Conservation (phyloP, 2,329 filamentous ascomycete species). For the Trichoderma cornu-damae region DNA sequence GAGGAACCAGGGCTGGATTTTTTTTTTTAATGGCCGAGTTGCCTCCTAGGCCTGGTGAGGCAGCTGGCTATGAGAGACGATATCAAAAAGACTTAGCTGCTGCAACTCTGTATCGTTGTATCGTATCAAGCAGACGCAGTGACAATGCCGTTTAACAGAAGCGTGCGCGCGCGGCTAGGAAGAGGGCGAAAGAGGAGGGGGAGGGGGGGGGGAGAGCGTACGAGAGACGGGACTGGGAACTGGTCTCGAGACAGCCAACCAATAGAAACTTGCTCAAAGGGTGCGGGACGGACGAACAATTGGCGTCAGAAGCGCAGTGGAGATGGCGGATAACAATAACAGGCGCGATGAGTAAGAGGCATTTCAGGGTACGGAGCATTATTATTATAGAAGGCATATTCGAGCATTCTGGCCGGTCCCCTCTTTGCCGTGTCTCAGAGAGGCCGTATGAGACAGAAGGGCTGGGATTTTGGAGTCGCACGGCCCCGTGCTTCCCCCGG, state of each 20-base stretch:
- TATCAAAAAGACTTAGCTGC: neutral
- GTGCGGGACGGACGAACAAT: conserved; percentile 10
- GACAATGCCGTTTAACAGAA: neutral
- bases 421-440: no score
- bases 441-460: no score
- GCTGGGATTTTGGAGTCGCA: neutral
- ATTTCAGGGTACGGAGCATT: no score
- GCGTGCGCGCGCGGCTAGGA: conserved; percentile 7
- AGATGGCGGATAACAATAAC: neutral
- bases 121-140: no score
- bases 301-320: neutral
- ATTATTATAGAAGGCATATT: no score
- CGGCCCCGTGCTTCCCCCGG: conserved; percentile 7
- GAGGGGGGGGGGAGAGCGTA: neutral
- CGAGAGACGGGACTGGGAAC: neutral
- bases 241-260: conserved; percentile 21
- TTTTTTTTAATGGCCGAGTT: no score
- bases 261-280: conserved; percentile 40
- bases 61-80: neutral
- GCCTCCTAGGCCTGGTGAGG: neutral
- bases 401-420: neutral
- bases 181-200: neutral
- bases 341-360: neutral
- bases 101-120: neutral
- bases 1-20: no score